phyloP scores from a whole-genome alignment of 371 early-diverging fungal genomes.

The Mucor ambiguus region DNA sequence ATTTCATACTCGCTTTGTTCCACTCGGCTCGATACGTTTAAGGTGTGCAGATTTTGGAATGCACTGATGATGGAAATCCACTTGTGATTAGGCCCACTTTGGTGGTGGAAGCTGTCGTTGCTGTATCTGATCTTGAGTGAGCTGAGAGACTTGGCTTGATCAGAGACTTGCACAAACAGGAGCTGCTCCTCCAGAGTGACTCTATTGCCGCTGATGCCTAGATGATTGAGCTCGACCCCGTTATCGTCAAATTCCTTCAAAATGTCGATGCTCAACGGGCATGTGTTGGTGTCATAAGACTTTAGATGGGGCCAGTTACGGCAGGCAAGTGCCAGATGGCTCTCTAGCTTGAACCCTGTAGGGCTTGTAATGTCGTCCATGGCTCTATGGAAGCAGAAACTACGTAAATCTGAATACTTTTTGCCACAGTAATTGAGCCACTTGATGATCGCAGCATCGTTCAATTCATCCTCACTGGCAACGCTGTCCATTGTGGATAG shows the following conservation, averaged over 20 bases:
- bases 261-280: not conserved
- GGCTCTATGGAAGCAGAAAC: not conserved
- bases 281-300: not conserved
- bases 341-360: not conserved
- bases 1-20: constrained; percentile 5
- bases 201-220: not conserved
- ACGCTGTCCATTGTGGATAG: not conserved
- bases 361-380: not conserved
- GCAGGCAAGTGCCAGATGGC: not conserved
- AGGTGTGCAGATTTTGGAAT: not conserved
- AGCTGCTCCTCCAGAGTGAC: not conserved
- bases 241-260: not conserved
- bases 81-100: not conserved
- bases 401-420: not conserved
- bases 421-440: not conserved
- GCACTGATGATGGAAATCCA: constrained; percentile 3
- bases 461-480: not conserved
- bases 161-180: not conserved
- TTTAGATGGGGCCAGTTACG: not conserved
- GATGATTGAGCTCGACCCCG: not conserved
- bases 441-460: not conserved
- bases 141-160: not conserved
- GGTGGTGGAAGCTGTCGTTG: not conserved
- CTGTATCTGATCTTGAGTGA: not conserved
- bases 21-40: not conserved